Evolutionary conservation across 768 basidiomycete species (phyloP), one percentile per base, ranked within the genome.

Genomic region (Panus rudis): DNA sequence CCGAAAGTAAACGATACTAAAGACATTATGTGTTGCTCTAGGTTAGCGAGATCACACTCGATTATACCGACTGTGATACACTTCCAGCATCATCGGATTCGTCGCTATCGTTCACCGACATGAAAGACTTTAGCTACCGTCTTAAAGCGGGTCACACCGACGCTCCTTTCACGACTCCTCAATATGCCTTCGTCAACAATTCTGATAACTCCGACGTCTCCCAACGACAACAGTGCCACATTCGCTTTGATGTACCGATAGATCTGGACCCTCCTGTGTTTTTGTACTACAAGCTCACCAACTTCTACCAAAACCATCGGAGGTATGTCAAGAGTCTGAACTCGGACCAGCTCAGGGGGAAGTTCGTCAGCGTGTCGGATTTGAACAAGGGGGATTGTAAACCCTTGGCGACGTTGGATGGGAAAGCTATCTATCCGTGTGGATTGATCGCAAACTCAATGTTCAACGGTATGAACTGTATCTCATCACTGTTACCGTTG

Each of bases 221-320:
- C 19, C 59, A 66, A 46, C 59, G 69, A 49, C 64, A 66, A 31
- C 74, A 81, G 52, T 99, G 96, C 62, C 59, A 80, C 49, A 72
- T 99, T 55, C 70, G 82, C 48, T 98, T 98, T 59, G 72, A 84
- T 37, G 63, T 97, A 27, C 91, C 92, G 6, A 79, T 79, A 41
- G 77, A 88, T 58, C 69, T 99, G 24, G 63, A 73, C 8, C 65
- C 75, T 13, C 71, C 82, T 20, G 85, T 98, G 11, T 79, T 99
- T 55, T 71, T 97, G 52, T 99, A 99, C 70, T 99, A 98, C 77
- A 92, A 91, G 66, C 75, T 90, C 60, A 91, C 88, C 37, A 92
- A 92, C 68, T 94, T 93, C 68, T 98, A 79, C 68, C 94, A 99
- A 73, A 99, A 99, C 63, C 96, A 99, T 61, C 83, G 96, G 25